A percentile compares a stretch with the other conserved stretches of the same genome.
phyloP scores from a whole-genome alignment of 345 rosid genomes.

The Salix arbutifolia region DNA sequence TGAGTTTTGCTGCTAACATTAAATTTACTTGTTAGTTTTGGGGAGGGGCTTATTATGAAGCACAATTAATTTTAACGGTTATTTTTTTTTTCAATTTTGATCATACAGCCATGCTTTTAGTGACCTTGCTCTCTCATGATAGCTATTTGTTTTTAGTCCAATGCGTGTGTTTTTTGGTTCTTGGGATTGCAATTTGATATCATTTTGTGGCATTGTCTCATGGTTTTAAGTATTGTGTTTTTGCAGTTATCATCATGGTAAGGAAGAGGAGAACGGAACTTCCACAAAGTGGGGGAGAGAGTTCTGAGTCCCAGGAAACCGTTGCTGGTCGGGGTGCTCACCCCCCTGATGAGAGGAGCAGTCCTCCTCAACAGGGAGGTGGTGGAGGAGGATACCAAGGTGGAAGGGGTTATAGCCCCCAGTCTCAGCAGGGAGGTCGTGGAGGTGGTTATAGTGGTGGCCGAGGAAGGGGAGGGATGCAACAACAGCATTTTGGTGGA shows the following conservation, averaged over 20 bases:
- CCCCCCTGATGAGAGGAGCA: conserved; percentile 38
- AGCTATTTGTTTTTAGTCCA: background rate
- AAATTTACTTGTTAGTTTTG: background rate
- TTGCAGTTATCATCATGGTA: conserved; percentile 50
- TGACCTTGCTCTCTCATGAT: background rate
- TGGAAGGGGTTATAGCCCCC: conserved; percentile 57
- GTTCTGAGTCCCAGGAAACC: conserved; percentile 46
- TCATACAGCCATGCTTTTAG: background rate
- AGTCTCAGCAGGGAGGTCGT: conserved; percentile 55
- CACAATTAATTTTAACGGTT: background rate
- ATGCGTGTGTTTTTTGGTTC: background rate
- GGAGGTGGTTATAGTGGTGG: conserved; percentile 51
- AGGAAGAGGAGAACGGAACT: conserved; percentile 68
- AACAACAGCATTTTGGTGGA: conserved; percentile 59
- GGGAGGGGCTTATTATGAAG: background rate
- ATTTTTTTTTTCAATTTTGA: background rate
- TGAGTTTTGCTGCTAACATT: too few relatives aligned
- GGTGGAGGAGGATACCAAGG: conserved; percentile 43
- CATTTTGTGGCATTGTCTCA: background rate
- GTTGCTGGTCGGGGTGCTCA: conserved; percentile 51
- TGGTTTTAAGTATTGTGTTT: background rate
- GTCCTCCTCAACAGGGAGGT: conserved; percentile 40
- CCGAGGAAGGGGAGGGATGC: conserved; percentile 42
- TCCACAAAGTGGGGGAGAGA: conserved; percentile 59
- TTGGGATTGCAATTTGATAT: background rate